Evolutionary conservation across 2,329 filamentous ascomycete species (phyloP).

Genomic region (Colletotrichum somersetense): DNA sequence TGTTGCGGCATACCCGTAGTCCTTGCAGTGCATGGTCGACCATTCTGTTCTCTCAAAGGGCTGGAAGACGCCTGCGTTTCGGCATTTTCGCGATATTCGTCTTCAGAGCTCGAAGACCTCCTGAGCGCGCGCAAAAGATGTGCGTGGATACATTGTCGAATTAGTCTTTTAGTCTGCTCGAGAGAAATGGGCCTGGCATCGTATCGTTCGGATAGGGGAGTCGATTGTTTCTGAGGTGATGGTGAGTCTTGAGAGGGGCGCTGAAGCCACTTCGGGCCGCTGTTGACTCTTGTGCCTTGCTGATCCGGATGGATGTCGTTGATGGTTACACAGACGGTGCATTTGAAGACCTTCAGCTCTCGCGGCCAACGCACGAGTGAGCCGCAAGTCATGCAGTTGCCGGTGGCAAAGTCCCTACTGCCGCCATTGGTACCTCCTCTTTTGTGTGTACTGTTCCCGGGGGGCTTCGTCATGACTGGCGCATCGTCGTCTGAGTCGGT

Average conservation of each 20-base stretch:
- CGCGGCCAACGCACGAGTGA: slow-evolving; percentile 84
- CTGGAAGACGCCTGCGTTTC: slow-evolving; percentile 3
- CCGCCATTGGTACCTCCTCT: slow-evolving; percentile 51
- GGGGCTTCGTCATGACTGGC: slow-evolving; percentile 45
- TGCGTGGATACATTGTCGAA: slow-evolving; percentile 54
- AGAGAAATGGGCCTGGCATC: slow-evolving; percentile 62
- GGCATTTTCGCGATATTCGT: slow-evolving; percentile 27
- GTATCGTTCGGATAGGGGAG: slow-evolving; percentile 31
- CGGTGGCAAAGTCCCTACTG: slow-evolving; percentile 72
- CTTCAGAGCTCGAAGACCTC: slow-evolving; percentile 40
- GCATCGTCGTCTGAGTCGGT: slow-evolving; percentile 51
- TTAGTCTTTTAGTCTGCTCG: slow-evolving; percentile 68
- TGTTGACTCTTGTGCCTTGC: slow-evolving; percentile 23
- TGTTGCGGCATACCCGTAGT: slow-evolving; percentile 8
- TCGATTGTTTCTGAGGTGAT: slow-evolving; percentile 32
- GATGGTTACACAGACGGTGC: slow-evolving; percentile 85
- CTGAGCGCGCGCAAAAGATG: slow-evolving; percentile 52
- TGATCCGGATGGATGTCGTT: slow-evolving; percentile 72
- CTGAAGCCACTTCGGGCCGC: slow-evolving; percentile 41
- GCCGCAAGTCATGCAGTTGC: slow-evolving; percentile 88
- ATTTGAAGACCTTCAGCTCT: slow-evolving; percentile 80
- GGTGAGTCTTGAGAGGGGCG: slow-evolving; percentile 34
- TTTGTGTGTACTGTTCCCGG: slow-evolving; percentile 49
- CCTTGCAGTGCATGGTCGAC: slow-evolving; percentile 18
- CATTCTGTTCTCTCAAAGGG: not conserved